phyloP scores from a whole-genome alignment of 2,329 filamentous ascomycete genomes.

The Botrytis galanthina region DNA sequence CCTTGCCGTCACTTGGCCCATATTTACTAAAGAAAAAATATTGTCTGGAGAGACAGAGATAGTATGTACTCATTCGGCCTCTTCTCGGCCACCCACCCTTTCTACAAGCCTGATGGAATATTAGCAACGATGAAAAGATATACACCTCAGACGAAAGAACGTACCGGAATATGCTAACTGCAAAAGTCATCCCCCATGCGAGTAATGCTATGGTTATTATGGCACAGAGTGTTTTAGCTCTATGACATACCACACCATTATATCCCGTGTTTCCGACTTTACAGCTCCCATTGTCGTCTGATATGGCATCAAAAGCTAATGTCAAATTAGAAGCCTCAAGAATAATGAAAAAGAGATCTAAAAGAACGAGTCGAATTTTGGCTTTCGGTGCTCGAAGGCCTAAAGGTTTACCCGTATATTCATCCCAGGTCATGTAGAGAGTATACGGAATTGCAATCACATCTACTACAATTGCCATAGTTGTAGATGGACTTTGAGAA shows the following conservation, averaged over 20 bases:
- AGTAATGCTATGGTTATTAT: slow-evolving; percentile 79
- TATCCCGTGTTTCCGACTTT: slow-evolving; percentile 43
- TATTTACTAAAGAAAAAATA: slow-evolving; percentile 15
- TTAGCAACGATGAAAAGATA: slow-evolving; percentile 34
- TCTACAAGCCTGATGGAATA: slow-evolving; percentile 50
- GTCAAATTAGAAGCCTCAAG: slow-evolving; percentile 93
- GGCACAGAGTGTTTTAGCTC: slow-evolving; percentile 69
- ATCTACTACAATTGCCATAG: slow-evolving; percentile 88
- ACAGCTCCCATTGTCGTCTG: slow-evolving; percentile 59
- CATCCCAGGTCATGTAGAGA: slow-evolving; percentile 91
- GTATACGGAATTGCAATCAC: slow-evolving; percentile 86
- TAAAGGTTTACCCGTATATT: slow-evolving; percentile 91
- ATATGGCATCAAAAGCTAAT: slow-evolving; percentile 81
- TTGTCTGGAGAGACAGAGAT: slow-evolving; percentile 7
- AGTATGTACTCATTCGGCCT: slow-evolving; percentile 34
- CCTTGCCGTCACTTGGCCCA: slow-evolving; percentile 7
- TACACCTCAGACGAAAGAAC: slow-evolving; percentile 16
- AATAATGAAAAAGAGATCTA: slow-evolving; percentile 95
- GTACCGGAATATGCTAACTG: slow-evolving; percentile 75
- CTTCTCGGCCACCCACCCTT: slow-evolving; percentile 55
- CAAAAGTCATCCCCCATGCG: slow-evolving; percentile 89
- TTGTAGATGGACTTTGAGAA: slow-evolving; percentile 69
- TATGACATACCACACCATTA: slow-evolving; percentile 52
- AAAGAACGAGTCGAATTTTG: slow-evolving; percentile 84
- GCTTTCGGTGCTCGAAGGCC: slow-evolving; percentile 79